These are phyloP conservation scores for Podila verticillata DNA, from an alignment of 192 early-diverging fungal genomes.

Conservation along the genomic window DNA sequence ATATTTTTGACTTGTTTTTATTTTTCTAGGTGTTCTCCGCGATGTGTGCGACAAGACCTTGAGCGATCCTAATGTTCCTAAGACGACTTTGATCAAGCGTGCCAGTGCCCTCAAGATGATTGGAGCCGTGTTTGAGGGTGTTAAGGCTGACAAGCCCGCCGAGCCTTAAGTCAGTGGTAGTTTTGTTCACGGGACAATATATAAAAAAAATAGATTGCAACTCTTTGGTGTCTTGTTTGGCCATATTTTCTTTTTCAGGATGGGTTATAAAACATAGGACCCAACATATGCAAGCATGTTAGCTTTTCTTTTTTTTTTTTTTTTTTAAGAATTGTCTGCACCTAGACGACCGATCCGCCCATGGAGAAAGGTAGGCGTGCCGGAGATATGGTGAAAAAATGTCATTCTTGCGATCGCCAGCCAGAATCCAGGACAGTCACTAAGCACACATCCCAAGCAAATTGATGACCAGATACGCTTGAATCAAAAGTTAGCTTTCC, in stretches of 20 bases:
- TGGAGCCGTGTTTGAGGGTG: conserved; percentile 85
- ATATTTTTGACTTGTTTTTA: background rate
- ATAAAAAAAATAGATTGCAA: background rate
- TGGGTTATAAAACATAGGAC: too few relatives aligned
- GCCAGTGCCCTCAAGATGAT: conserved; percentile 86
- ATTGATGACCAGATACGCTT: conserved; percentile 2
- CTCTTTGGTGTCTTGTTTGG: too few relatives aligned
- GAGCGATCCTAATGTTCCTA: conserved; percentile 68
- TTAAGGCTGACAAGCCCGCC: conserved; percentile 65
- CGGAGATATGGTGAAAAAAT: background rate
- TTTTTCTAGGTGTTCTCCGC: conserved; percentile 70
- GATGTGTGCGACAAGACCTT: conserved; percentile 92
- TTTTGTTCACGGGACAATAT: background rate
- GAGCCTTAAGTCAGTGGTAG: background rate
- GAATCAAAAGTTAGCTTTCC: conserved; percentile 1
- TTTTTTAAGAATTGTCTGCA: background rate
- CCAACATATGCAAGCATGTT: background rate
- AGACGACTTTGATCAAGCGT: conserved; percentile 69
- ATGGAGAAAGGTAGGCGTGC: background rate
- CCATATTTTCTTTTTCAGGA: too few relatives aligned
- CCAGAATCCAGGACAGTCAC: conserved; percentile 4
- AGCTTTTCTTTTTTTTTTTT: background rate
- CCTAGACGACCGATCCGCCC: conserved; percentile 2
- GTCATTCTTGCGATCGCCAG: background rate
- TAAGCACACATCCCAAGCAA: conserved; percentile 1